Conservation (phyloP, 176 grass and related monocot genomes). For the Oryza punctata region DNA sequence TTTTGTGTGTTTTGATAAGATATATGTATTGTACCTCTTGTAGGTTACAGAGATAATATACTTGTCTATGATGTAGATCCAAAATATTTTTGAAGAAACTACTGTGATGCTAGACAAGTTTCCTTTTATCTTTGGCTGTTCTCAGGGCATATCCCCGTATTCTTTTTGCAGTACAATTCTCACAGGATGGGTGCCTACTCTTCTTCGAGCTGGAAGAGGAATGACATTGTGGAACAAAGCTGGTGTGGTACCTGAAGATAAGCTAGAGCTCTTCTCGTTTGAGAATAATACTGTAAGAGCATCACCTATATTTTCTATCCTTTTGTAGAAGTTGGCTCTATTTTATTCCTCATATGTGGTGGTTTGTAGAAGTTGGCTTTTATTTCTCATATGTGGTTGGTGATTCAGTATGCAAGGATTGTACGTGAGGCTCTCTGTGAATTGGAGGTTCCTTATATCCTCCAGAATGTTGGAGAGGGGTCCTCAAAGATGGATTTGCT, state of each 20-base stretch:
- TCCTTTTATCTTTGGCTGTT: not conserved
- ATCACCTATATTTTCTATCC: not conserved
- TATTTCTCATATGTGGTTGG: not conserved
- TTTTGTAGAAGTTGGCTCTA: not conserved
- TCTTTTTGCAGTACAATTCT: constrained; percentile 72
- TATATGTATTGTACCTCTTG: not conserved
- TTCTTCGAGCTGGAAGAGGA: constrained; percentile 85
- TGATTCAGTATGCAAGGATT: constrained; percentile 72
- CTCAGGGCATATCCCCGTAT: not conserved
- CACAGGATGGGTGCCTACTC: constrained; percentile 92
- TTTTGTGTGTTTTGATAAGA: constrained; percentile 33
- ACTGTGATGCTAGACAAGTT: not conserved
- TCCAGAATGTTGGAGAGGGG: constrained; percentile 76
- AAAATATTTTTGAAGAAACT: constrained; percentile 7
- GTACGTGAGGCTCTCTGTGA: constrained; percentile 90
- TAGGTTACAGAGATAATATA: not conserved
- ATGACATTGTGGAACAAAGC: constrained; percentile 87
- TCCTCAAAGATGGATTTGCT: constrained; percentile 70
- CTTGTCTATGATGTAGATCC: not conserved
- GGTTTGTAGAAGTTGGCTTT: not conserved
- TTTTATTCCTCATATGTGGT: constrained; percentile 16
- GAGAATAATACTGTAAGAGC: constrained; percentile 79
- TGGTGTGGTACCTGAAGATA: constrained; percentile 58
- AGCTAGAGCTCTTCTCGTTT: constrained; percentile 85
- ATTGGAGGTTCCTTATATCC: constrained; percentile 88